phyloP scores from a whole-genome alignment of 2,329 filamentous ascomycete species.

The Ophiostoma piceae region DNA sequence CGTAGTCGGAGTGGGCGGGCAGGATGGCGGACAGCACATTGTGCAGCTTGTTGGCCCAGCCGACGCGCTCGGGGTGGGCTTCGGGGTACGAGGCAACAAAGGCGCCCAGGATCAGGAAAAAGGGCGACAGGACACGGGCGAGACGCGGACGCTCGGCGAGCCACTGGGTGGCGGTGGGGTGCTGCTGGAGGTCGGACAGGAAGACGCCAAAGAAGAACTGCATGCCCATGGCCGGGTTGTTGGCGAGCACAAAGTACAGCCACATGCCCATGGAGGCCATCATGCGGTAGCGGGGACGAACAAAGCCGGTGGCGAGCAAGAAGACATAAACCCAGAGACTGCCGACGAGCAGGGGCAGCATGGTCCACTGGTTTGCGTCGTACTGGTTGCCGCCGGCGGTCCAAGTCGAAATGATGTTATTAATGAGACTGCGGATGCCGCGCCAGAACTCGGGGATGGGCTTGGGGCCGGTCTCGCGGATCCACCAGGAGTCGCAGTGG shows the following conservation, averaged over 20 bases:
- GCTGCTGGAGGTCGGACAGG: slow-evolving; percentile 54
- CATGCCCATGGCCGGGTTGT: slow-evolving; percentile 43
- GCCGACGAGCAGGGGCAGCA: slow-evolving; percentile 50
- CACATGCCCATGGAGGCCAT: slow-evolving; percentile 43
- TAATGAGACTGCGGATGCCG: slow-evolving; percentile 42
- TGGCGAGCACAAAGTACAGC: slow-evolving; percentile 45
- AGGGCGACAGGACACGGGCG: slow-evolving; percentile 41
- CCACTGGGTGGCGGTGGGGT: slow-evolving; percentile 45
- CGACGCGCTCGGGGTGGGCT: slow-evolving; percentile 46
- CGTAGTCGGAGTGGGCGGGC: slow-evolving; percentile 43
- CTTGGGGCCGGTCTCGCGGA: slow-evolving; percentile 46
- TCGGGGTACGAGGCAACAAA: slow-evolving; percentile 58
- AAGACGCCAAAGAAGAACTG: slow-evolving; percentile 60
- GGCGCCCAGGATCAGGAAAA: slow-evolving; percentile 49
- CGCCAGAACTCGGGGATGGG: slow-evolving; percentile 37
- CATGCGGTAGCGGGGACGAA: slow-evolving; percentile 47
- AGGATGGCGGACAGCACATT: slow-evolving; percentile 42
- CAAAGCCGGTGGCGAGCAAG: slow-evolving; percentile 46
- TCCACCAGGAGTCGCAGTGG: slow-evolving; percentile 56
- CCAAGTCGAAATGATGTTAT: slow-evolving; percentile 49
- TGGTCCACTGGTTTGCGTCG: slow-evolving; percentile 55
- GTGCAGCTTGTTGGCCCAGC: slow-evolving; percentile 49
- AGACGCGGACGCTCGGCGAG: slow-evolving; percentile 42
- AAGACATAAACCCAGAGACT: slow-evolving; percentile 52
- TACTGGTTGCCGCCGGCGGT: slow-evolving; percentile 46